Conservation (phyloP, 2,329 filamentous ascomycete genomes). For the Metarhizium sp. region DNA sequence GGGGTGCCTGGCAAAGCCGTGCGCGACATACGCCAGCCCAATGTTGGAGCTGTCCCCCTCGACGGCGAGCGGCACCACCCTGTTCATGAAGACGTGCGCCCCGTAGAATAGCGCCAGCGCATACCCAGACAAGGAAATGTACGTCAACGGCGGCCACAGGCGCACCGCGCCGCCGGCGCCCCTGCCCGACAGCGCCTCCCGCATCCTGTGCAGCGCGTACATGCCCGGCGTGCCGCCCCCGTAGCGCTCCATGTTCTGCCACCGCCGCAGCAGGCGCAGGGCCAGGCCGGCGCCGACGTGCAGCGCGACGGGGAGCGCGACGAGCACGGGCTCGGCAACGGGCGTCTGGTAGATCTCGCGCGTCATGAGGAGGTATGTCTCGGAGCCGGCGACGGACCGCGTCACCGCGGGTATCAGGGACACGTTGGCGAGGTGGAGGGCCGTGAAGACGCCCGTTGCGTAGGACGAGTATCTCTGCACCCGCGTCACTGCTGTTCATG, state of each 20-base stretch:
- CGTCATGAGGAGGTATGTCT: slow-evolving; percentile 82
- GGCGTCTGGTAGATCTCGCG: slow-evolving; percentile 86
- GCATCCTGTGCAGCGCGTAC: slow-evolving; percentile 26
- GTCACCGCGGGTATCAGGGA: slow-evolving; percentile 71
- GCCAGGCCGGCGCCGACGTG: slow-evolving; percentile 72
- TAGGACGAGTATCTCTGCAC: slow-evolving; percentile 88
- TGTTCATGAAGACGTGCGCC: slow-evolving; percentile 67
- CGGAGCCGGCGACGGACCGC: slow-evolving; percentile 62
- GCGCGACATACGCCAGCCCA: slow-evolving; percentile 71
- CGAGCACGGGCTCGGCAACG: slow-evolving; percentile 68
- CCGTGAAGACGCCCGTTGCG: slow-evolving; percentile 66
- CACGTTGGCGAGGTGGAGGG: slow-evolving; percentile 72
- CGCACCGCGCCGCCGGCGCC: slow-evolving; percentile 22
- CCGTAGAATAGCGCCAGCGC: slow-evolving; percentile 53
- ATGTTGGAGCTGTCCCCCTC: slow-evolving; percentile 84
- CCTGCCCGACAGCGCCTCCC: slow-evolving; percentile 20
- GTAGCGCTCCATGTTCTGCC: slow-evolving; percentile 64
- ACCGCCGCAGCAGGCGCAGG: slow-evolving; percentile 64
- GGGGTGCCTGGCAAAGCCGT: slow-evolving; percentile 71
- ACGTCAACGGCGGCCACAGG: slow-evolving; percentile 61
- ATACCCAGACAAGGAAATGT: slow-evolving; percentile 67
- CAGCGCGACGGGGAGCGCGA: slow-evolving; percentile 62
- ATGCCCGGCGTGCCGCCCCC: slow-evolving; percentile 56
- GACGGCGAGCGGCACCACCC: slow-evolving; percentile 62
- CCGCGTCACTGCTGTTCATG: slow-evolving; percentile 28